These are phyloP conservation scores for Fusarium anguioides DNA, from an alignment of 2,329 filamentous ascomycete genomes.

Conservation along the genomic window DNA sequence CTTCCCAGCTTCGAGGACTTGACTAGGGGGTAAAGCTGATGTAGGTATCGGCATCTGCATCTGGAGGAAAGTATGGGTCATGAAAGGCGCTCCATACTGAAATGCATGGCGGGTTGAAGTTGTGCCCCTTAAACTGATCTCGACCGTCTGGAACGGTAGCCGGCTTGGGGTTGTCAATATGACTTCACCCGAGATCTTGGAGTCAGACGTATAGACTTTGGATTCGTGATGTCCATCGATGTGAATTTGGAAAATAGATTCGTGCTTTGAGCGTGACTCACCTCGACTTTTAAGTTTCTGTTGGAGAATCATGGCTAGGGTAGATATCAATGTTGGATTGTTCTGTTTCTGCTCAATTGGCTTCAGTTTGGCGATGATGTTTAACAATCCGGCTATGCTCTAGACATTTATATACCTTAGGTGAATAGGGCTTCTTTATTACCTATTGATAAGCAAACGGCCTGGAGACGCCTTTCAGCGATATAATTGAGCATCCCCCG, in stretches of 20 bases:
- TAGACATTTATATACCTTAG: neutral
- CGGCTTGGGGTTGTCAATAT: neutral
- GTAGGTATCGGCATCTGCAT: neutral
- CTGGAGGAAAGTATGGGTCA: neutral
- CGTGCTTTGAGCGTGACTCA: neutral
- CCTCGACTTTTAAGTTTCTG: neutral
- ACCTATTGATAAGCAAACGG: neutral
- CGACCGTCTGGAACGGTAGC: neutral
- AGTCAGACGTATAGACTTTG: neutral
- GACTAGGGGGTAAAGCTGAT: neutral
- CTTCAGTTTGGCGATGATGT: no score
- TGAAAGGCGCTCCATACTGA: slow-evolving; percentile 2
- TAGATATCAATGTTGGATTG: no score
- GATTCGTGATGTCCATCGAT: neutral
- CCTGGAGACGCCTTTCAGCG: neutral
- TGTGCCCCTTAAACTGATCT: neutral
- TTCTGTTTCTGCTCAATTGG: neutral
- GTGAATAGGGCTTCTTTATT: fast-evolving
- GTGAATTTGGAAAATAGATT: neutral
- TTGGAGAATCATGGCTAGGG: neutral
- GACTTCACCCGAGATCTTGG: neutral
- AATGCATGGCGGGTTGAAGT: neutral
- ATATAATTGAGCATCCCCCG: neutral
- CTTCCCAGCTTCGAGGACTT: neutral
- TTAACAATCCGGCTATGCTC: neutral